Conservation (phyloP, 306 rosid genomes). For the Trifolium fragiferum region DNA sequence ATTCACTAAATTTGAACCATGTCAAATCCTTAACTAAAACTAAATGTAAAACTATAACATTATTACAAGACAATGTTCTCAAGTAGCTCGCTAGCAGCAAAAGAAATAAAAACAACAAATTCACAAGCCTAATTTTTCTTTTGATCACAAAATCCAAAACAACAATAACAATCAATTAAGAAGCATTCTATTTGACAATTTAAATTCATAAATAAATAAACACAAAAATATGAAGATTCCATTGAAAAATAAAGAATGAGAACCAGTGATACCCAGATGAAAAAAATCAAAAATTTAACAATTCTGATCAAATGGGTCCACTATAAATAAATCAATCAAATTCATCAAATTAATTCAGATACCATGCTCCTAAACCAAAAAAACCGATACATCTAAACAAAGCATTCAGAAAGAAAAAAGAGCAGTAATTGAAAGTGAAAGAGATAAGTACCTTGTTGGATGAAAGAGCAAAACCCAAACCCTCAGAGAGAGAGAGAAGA, state of each 20-base stretch:
- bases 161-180: not conserved
- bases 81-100: not conserved
- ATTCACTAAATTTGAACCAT: conserved; percentile 2
- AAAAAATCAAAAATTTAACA: not conserved
- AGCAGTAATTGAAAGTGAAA: not conserved
- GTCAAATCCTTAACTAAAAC: not conserved
- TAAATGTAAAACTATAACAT: not conserved
- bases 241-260: not conserved
- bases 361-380: not conserved
- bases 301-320: not conserved
- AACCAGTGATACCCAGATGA: not conserved
- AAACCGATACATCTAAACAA: not conserved
- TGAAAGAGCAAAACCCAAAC: not conserved
- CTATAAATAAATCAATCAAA: not conserved
- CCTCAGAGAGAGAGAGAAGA: not conserved
- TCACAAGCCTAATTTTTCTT: not conserved
- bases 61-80: not conserved
- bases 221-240: not conserved
- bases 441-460: not conserved
- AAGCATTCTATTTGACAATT: not conserved
- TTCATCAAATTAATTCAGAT: conserved; percentile 27
- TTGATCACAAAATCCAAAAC: not conserved
- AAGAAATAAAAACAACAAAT: conserved; percentile 1
- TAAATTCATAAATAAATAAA: not conserved
- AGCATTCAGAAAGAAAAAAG: not conserved